These are phyloP conservation scores for Tirmania nivea DNA, from an alignment of 495 filamentous ascomycete genomes.

Conservation along the genomic window DNA sequence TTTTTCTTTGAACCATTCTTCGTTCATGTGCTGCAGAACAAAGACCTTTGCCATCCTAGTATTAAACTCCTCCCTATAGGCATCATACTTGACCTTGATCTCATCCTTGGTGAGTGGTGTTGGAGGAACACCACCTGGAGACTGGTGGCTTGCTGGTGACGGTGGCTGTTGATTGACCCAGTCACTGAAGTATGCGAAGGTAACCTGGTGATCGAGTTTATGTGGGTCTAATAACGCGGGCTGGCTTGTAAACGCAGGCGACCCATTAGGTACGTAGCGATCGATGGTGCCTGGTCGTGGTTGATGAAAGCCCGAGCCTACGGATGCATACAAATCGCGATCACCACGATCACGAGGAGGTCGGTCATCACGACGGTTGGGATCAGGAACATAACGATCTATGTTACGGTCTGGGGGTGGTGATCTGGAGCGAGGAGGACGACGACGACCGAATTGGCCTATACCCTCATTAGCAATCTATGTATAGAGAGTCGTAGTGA, in stretches of 20 bases:
- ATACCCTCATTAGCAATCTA: too few relatives aligned
- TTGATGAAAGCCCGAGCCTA: conserved; percentile 44
- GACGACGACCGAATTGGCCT: conserved; percentile 3
- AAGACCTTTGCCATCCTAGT: conserved; percentile 75
- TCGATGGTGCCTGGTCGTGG: conserved; percentile 60
- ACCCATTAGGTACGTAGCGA: conserved; percentile 54
- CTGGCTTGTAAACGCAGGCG: conserved; percentile 25
- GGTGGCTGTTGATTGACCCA: conserved; percentile 37
- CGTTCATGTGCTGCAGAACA: conserved; percentile 69
- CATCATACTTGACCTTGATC: conserved; percentile 81
- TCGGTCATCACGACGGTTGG: conserved; percentile 29
- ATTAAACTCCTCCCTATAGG: conserved; percentile 84
- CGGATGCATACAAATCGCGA: conserved; percentile 45
- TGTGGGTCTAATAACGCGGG: conserved; percentile 38
- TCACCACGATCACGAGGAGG: conserved; percentile 29
- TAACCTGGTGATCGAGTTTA: conserved; percentile 74
- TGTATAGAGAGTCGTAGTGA: too few relatives aligned
- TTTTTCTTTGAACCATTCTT: conserved; percentile 95
- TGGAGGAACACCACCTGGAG: conserved; percentile 1
- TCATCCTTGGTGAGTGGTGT: conserved; percentile 32
- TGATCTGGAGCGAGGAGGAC: conserved; percentile 17
- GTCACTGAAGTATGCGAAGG: conserved; percentile 89
- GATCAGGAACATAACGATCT: conserved; percentile 17
- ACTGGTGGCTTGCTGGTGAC: neutral
- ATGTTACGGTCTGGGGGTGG: conserved; percentile 11